Percentiles rank a stretch among this genome's conserved stretches.
These are phyloP conservation scores for Grosmannia serpens DNA, from an alignment of 2,329 filamentous ascomycete genomes.

Conservation along the genomic window DNA sequence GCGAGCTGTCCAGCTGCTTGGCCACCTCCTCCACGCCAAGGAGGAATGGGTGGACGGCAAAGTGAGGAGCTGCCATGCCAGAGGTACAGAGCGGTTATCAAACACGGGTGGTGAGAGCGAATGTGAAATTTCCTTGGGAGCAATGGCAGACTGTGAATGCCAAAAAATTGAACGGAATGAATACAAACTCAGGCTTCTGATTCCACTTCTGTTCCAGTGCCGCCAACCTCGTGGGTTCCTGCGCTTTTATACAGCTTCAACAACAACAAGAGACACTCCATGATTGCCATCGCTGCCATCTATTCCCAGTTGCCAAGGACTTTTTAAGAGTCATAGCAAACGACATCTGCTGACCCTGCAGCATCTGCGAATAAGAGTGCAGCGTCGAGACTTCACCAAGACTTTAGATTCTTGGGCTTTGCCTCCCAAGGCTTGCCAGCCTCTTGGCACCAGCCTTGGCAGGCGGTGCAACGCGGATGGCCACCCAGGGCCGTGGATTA, in stretches of 20 bases:
- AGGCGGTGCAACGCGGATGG: background rate
- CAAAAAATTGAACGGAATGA: background rate
- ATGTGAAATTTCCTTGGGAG: background rate
- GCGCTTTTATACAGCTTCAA: background rate
- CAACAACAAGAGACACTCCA: background rate
- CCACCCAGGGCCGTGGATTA: background rate
- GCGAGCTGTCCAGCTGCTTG: constrained; percentile 47
- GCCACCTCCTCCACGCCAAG: constrained; percentile 52
- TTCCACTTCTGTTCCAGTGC: background rate
- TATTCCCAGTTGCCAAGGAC: background rate
- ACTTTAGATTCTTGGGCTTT: background rate
- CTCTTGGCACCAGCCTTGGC: constrained; percentile 3
- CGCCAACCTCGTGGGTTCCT: background rate
- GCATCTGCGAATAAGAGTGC: background rate
- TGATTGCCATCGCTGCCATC: background rate
- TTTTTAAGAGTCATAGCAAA: background rate
- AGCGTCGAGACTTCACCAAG: background rate
- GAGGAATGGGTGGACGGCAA: constrained; percentile 47
- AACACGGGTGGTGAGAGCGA: background rate
- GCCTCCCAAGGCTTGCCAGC: background rate
- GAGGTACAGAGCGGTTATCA: background rate
- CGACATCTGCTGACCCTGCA: background rate
- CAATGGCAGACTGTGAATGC: background rate
- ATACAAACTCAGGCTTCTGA: background rate
- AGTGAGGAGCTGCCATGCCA: constrained; percentile 14